Evolutionary conservation across 2,329 filamentous ascomycete genomes (phyloP).

Genomic region (Erysiphe pulchra): DNA sequence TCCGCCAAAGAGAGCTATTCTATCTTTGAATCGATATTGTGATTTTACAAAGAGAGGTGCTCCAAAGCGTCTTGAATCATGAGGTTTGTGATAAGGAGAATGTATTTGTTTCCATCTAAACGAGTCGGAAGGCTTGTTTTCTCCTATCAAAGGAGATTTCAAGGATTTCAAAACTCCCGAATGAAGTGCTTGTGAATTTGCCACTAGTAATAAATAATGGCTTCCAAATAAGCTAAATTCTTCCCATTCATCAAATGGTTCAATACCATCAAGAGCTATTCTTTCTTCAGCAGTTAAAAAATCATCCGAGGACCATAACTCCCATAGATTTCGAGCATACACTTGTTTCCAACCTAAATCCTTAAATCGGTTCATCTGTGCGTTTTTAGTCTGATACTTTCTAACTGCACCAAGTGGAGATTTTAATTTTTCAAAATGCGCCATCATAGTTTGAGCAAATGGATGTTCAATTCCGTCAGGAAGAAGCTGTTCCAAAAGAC

Average conservation of each 20-base stretch:
- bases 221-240: slow-evolving; percentile 66
- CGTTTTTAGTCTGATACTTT: slow-evolving; percentile 36
- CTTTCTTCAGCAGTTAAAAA: slow-evolving; percentile 39
- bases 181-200: background rate
- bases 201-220: slow-evolving; percentile 51
- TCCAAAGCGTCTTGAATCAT: slow-evolving; percentile 32
- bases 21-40: slow-evolving; percentile 13
- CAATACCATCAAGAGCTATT: slow-evolving; percentile 36
- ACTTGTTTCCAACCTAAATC: slow-evolving; percentile 40
- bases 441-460: slow-evolving; percentile 67
- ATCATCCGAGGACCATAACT: slow-evolving; percentile 45
- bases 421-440: slow-evolving; percentile 57
- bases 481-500: slow-evolving; percentile 63
- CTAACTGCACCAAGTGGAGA: slow-evolving; percentile 53
- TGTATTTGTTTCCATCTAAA: background rate
- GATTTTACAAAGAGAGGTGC: slow-evolving; percentile 21
- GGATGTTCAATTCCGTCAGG: slow-evolving; percentile 56
- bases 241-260: slow-evolving; percentile 91
- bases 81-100: slow-evolving; percentile 16
- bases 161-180: background rate
- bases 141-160: too few species aligned
- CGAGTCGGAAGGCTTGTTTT: too few species aligned
- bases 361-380: slow-evolving; percentile 43
- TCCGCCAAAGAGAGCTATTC: slow-evolving; percentile 12
- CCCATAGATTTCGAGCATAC: slow-evolving; percentile 47